Base-by-base conservation (phyloP, 208 protist genomes). In the Endotrypanum monterogeii region DNA sequence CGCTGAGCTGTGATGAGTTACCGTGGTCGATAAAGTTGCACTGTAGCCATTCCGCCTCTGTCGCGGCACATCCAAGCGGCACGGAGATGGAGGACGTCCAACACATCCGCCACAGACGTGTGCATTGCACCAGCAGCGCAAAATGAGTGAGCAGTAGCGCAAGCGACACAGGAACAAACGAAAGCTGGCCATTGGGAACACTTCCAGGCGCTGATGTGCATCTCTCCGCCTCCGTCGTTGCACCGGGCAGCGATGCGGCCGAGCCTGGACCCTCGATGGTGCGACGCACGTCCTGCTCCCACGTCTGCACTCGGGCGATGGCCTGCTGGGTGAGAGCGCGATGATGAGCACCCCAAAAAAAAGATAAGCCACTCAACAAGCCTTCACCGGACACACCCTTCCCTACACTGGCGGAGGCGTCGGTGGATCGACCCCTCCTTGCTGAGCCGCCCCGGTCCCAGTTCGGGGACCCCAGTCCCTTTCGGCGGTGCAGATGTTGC, bases 251-350 rank as follows among this genome's bases (percentile, higher is more conserved):
- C 9, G 32, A 16, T 65, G 60, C 60, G 1, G 60, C 46, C 37
- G 60, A 32, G 8, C 60, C 60, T 48, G 37, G 35, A 3, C 37
- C 14, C 60, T 65, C 60, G 60, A 30, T 46, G 20, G 46, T 7
- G 37, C 60, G 63, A 39, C 63, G 66, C 66, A 86, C 78, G 25
- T 81, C 67, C 11, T 85, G 77, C 62, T 77, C 71, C 14, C 67
- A 54, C 51, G 69, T 60, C 9, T 73, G 71, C 68, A 78, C 62
- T 48, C 74, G 73, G 11, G 78, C 74, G 5, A 50, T 28, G 3
- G 54, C 28, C 9, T 55, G 75, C 30, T 63, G 62, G 6, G 67
- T 58, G n/a, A 52, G 6, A 2, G 23, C 11, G 16, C 80, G 80
- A 23, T 71, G 46, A 46, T 80, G 75, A 23, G 56, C 60, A 20